Base-by-base conservation (phyloP, 768 basidiomycete genomes). In the Boletus patriciae region DNA sequence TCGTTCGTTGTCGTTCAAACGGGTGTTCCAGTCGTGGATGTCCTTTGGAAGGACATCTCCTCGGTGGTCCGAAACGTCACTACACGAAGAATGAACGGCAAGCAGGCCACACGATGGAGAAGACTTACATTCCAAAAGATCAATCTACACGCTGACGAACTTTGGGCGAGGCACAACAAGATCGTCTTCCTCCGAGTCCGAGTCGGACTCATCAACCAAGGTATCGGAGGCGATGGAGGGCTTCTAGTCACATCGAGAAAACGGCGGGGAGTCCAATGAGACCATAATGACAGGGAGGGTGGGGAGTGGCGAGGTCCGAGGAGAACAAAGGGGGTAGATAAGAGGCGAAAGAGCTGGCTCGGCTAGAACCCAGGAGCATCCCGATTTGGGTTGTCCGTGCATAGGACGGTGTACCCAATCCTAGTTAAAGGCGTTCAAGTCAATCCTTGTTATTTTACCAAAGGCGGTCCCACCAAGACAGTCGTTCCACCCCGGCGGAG, bases 51-150 rank as follows among this genome's bases (percentile, higher is more conserved):
- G 84, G 65, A 96, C 90, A 95, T 88, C 70, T 94, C 93, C 64
- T 94, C 92, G 0, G 88, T 90, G 0, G 92, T 94, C 93, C 93
- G 94, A 73, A 94, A 94, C 83, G 55, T 77, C 83, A n/a, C n/a
- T 87, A 46, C 37, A 31, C 16, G 42, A 52, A 5, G 9, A 9
- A 23, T 43, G 15, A 43, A 29, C 34, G 0, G 15, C 4, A 31
- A 7, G 8, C 4, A 15, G 6, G n/a, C n/a, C 1, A 6, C 3
- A n/a, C 6, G 10, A n/a, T 34, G 6, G 12, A n/a, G 34, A 11
- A 1, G 70, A 54, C 69, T 27, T 72, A 78, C 81, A 73, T 69
- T 89, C 85, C 18, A 83, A 79, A 52, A 90, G 78, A 57, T 87
- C 80, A 41, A 88, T 70, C 29, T 89, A n/a, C n/a, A n/a, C 85